Base-by-base conservation (phyloP, 768 basidiomycete species). In the Saitozyma podzolica region DNA sequence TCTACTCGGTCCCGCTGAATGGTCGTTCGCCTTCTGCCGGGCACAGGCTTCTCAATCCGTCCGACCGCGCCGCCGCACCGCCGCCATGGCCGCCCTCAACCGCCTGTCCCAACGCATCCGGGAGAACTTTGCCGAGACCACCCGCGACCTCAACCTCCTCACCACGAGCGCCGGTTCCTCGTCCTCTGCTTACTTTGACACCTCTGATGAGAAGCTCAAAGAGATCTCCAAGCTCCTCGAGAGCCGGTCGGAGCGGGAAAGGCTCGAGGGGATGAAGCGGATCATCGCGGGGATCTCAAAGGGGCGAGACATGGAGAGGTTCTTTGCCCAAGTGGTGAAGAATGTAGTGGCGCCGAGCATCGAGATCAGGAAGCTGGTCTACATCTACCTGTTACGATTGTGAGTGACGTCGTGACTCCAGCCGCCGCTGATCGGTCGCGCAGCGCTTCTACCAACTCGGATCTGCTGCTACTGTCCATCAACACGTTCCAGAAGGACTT, bases 401-500 rank as follows among this genome's bases (percentile, higher is more conserved):
- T 79, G 56, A 73, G 75, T 69, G n/a, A 39, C 49, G 10, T 20
- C 13, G 20, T 55, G 19, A 58, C 47, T 19, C 20, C 9, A 2
- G 17, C 53, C 9, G 13, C 29, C 11, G 17, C 6, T 13, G 37
- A 20, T 20, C 47, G 16, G 50, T 47, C 45, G 19, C 19, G 37
- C 49, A 79, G 78, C 80, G 92, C 96, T 54, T 88, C 90, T 48
- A 86, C 88, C 41, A 93, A 96, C 72, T 94, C 96, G 13, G 96
- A 98, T 79, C 87, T 98, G 53, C 90, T 95, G 0, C 81, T 99
- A 54, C 84, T 99, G 40, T 94, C 93, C 3, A 95, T 99, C 82
- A 99, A 99, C 81, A 95, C 95, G 0, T 97, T 98, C 76, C 96
- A 99, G 79, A 92, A 91, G 80, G 96, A 99, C 80, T 83, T 99